Conservation (phyloP, 2,329 filamentous ascomycete genomes). For the Fusarium coffeatum region DNA sequence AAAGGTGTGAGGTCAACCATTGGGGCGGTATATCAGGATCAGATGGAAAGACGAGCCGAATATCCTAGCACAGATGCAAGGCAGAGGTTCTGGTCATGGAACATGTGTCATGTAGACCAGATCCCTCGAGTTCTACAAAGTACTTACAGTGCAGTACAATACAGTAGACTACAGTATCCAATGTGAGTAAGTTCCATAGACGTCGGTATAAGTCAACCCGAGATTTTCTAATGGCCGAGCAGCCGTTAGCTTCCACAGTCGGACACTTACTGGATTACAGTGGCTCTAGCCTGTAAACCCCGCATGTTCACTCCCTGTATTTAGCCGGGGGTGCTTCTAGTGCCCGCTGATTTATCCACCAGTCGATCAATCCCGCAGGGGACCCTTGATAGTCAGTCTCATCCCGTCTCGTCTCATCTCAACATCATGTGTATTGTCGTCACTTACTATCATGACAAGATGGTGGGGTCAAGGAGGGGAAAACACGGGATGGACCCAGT, state of each 20-base stretch:
- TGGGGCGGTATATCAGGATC: slow-evolving; percentile 3
- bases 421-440: slow-evolving; percentile 8
- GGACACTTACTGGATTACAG: slow-evolving; percentile 2
- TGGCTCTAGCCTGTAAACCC: slow-evolving; percentile 15
- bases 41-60: slow-evolving; percentile 42
- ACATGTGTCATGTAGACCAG: not conserved
- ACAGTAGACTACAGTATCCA: not conserved
- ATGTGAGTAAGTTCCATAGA: not conserved
- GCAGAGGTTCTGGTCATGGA: not conserved
- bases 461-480: slow-evolving; percentile 44
- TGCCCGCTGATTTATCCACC: slow-evolving; percentile 27
- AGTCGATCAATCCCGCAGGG: slow-evolving; percentile 29
- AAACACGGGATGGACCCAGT: not conserved
- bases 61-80: slow-evolving; percentile 36
- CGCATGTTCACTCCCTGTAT: slow-evolving; percentile 21
- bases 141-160: not conserved
- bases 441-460: slow-evolving; percentile 34
- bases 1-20: slow-evolving; percentile 3
- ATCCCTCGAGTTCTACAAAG: not conserved
- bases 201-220: slow-evolving; percentile 13
- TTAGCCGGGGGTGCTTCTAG: slow-evolving; percentile 37
- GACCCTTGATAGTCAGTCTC: not conserved
- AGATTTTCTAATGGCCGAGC: not conserved
- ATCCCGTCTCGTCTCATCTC: not conserved
- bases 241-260: not conserved